These are phyloP conservation scores for Eucalyptus rudis DNA, from an alignment of 345 rosid species.

Conservation along the genomic window DNA sequence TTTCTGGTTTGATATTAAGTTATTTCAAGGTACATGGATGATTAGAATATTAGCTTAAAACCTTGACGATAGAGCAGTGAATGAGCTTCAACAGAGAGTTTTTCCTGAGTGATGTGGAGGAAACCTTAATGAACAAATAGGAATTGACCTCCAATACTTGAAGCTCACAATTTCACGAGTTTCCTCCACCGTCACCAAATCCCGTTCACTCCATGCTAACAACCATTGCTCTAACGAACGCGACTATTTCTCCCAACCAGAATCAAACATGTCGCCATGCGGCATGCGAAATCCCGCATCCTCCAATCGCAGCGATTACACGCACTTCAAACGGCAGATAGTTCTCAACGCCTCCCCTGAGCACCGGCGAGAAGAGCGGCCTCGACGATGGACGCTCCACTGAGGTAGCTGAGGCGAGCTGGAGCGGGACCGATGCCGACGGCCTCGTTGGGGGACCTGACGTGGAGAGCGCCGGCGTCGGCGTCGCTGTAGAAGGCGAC, in stretches of 20 bases:
- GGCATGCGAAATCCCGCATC: neutral
- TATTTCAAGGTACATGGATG: too few relatives aligned
- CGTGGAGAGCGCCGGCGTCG: slow-evolving; percentile 54
- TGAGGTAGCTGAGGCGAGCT: slow-evolving; percentile 76
- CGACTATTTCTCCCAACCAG: neutral
- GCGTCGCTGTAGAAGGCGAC: slow-evolving; percentile 78
- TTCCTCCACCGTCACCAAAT: too few relatives aligned
- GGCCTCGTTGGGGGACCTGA: slow-evolving; percentile 19
- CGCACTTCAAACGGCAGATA: neutral
- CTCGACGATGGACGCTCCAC: slow-evolving; percentile 44
- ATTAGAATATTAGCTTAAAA: too few relatives aligned
- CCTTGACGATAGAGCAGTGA: too few relatives aligned
- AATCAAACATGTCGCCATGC: neutral
- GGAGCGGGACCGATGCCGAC: slow-evolving; percentile 74
- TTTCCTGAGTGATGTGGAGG: too few relatives aligned
- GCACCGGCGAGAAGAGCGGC: slow-evolving; percentile 77
- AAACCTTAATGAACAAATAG: too few relatives aligned
- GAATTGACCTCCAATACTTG: too few relatives aligned
- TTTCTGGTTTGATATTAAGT: too few relatives aligned
- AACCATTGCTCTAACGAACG: too few relatives aligned
- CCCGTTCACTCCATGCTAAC: too few relatives aligned
- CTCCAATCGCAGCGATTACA: neutral
- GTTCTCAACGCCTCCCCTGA: slow-evolving; percentile 22
- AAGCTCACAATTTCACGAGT: too few relatives aligned
- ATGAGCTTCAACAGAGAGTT: too few relatives aligned